phyloP scores from a whole-genome alignment of 2,329 filamentous ascomycete genomes.

The Conoideocrella luteorostrata region DNA sequence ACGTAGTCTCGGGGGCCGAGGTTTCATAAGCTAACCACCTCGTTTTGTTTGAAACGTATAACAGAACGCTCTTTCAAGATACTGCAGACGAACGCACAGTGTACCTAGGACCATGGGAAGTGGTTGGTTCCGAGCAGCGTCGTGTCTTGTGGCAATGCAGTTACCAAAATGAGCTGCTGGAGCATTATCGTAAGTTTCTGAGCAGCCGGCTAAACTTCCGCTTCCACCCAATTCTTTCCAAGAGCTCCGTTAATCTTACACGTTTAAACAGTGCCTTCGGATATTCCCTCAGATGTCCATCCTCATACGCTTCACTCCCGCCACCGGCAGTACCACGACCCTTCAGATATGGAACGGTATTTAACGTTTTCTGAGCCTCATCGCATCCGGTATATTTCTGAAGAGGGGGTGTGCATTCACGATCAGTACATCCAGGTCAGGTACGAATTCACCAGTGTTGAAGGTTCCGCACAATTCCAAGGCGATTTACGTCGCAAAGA shows the following conservation, averaged over 20 bases:
- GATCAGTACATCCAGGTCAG: constrained; percentile 42
- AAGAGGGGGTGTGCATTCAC: constrained; percentile 39
- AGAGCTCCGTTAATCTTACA: too few relatives aligned
- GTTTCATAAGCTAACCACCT: constrained; percentile 16
- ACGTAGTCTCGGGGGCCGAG: background rate
- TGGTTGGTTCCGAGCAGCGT: constrained; percentile 39
- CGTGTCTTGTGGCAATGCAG: constrained; percentile 48
- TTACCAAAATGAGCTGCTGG: constrained; percentile 44
- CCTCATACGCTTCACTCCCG: constrained; percentile 44
- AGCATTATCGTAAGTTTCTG: constrained; percentile 39
- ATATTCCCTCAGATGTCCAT: constrained; percentile 36
- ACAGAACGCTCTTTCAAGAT: constrained; percentile 44
- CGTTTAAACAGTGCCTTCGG: constrained; percentile 34
- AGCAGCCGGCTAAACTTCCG: background rate
- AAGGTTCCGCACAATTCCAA: constrained; percentile 42
- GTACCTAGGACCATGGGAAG: constrained; percentile 48
- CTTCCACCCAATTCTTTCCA: too few relatives aligned
- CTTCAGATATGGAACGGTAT: constrained; percentile 43
- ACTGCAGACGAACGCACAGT: constrained; percentile 42
- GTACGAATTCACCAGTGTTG: constrained; percentile 45
- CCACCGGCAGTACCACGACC: constrained; percentile 44
- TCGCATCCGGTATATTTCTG: constrained; percentile 40
- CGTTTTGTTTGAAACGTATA: constrained; percentile 4
- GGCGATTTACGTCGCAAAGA: constrained; percentile 41
- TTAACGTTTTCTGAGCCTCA: constrained; percentile 42